Evolutionary conservation across 2,329 filamentous ascomycete species (phyloP), one percentile per base, ranked within the genome.

Genomic region (Cladosporium sp.): DNA sequence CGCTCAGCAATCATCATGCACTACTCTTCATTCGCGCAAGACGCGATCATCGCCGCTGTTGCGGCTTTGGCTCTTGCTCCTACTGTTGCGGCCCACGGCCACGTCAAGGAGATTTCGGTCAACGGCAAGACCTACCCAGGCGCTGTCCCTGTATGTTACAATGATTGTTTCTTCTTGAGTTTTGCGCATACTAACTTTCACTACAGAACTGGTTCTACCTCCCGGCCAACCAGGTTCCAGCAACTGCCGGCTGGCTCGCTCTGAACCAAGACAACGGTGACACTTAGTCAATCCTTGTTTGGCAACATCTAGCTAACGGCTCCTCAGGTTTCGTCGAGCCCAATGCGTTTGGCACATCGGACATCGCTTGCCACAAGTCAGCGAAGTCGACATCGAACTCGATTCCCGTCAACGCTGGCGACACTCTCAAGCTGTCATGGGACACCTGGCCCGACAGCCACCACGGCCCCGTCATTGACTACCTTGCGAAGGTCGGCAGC

Each of bases 381-480:
- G 87, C 84, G 32, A 80, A 81, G 32, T 81, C 83, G 14, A 85
- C 82, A 34, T 72, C 77, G 14, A 78, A 82, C 66, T 80, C 82
- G 68, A 86, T 84, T 26, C 79, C 83, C 18, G 84, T 90, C 44
- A 80, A 82, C 21, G 89, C 88, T 18, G 89, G 89, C 67, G 80
- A 81, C 69, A 81, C 80, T 10, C 75, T 91, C 70, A 79, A 84
- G 66, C 77, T 91, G 59, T 82, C 86, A 71, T 91, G 88, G 89
- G 85, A 82, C 66, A 79, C 80, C 18, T 91, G 88, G 89, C 88
- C 88, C 15, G 80, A 84, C 11, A 84, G 82, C 65, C 86, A 91
- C 79, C 82, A 88, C 69, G 87, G 87, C 2, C 87, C 88, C 6
- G 84, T 90, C 71, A 82, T 90, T 68, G 84, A 84, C 75, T 90